Conservation (phyloP, 148 eudicot genomes). For the Vaccinium corymbosum region DNA sequence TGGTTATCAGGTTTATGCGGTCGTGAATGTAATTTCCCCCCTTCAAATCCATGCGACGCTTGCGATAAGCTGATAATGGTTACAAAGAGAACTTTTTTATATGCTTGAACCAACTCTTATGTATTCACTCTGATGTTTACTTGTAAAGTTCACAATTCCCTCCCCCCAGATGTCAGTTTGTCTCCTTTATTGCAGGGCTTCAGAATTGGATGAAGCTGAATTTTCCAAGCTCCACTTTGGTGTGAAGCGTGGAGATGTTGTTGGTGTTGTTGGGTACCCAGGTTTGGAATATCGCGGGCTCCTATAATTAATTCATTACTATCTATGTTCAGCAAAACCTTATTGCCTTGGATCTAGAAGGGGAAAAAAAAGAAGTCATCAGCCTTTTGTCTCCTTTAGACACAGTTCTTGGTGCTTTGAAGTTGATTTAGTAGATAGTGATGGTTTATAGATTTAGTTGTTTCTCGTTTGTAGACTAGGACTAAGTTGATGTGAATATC, state of each 20-base stretch:
- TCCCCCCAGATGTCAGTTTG: neutral
- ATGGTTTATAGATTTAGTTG: neutral
- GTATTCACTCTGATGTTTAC: neutral
- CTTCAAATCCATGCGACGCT: neutral
- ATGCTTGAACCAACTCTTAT: neutral
- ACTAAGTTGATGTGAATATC: neutral
- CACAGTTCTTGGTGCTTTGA: neutral
- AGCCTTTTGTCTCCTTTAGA: neutral
- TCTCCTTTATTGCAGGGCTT: slow-evolving; percentile 36
- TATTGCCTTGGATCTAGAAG: neutral
- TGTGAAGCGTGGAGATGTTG: slow-evolving; percentile 93
- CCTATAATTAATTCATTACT: neutral
- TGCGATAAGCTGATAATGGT: neutral
- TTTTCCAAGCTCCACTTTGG: slow-evolving; percentile 60
- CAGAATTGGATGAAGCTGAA: slow-evolving; percentile 67
- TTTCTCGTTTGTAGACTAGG: neutral
- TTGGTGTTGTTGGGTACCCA: slow-evolving; percentile 84
- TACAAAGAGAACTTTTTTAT: neutral
- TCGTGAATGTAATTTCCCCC: neutral
- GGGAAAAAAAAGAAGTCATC: neutral
- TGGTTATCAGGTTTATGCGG: neutral
- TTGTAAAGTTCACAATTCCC: neutral
- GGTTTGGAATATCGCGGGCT: slow-evolving; percentile 36
- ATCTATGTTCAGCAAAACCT: neutral
- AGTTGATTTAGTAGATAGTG: neutral